Evolutionary conservation across 495 filamentous ascomycete genomes (phyloP), one percentile per base, ranked within the genome.

Genomic region (Aspergillus kassunensis): DNA sequence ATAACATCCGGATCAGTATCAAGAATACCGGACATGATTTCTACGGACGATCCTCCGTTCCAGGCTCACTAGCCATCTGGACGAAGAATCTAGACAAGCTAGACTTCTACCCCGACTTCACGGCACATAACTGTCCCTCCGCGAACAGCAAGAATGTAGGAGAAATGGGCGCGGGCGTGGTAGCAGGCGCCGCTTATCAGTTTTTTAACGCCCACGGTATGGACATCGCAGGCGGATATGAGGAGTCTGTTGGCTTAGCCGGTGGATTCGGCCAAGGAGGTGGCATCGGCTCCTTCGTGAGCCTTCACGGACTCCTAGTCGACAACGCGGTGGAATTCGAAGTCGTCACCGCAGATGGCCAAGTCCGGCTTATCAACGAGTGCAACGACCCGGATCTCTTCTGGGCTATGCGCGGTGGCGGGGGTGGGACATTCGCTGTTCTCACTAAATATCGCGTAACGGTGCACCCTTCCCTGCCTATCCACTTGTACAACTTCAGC

Each of bases 361-460:
- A 59, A 19, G 62, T 72, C 6, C 56, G 63, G 0, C 74, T 65
- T 0, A 76, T 74, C 19, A 74, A 74, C 49, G 50, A 66, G 2
- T 57, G 60, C n/a, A 62, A 65, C 39, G 76, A 82, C 52, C 51
- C 77, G 0, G 79, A 83, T 20, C 74, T 81, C 13, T 83, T 80
- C 68, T 82, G 72, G 48, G 68, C 68, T 11, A 56, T 73, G 40
- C 64, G 70, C 8, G 72, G 72, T n/a, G 70, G 70, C 16, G 68
- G 68, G 21, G 63, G 63, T 7, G 62, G 61, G 33, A 57, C 63
- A 0, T 69, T 39, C 27, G 62, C 55, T 10, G 36, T 68, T 16
- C 48, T 68, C 3, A 61, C 49, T 1, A 59, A 52, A 15, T 63
- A 63, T 49, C 57, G 57, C 23, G 27, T 60, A 15, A 54, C 58